These are phyloP conservation scores for Furcasterigmium furcatum DNA, from an alignment of 2,329 filamentous ascomycete genomes.

Conservation along the genomic window DNA sequence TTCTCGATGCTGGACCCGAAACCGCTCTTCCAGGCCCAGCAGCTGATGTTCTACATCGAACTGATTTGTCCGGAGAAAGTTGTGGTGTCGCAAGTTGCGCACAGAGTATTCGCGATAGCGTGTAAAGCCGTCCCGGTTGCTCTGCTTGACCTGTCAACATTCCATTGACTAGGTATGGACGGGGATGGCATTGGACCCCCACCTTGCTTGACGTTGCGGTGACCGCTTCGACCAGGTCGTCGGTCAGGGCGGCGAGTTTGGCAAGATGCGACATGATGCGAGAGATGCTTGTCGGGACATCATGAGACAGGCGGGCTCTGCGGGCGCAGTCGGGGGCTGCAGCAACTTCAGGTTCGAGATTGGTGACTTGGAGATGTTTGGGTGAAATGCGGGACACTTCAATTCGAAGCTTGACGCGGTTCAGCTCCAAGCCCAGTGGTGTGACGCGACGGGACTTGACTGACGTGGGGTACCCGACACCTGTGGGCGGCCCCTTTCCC, in stretches of 20 bases:
- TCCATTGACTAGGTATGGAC: neutral
- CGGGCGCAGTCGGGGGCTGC: neutral
- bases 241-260: conserved; percentile 60
- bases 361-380: neutral
- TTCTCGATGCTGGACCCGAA: conserved; percentile 76
- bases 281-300: neutral
- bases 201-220: conserved; percentile 54
- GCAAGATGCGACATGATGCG: conserved; percentile 67
- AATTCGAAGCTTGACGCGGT: too few species aligned
- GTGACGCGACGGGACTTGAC: neutral
- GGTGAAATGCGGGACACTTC: too few species aligned
- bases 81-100: conserved; percentile 50
- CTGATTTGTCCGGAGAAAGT: conserved; percentile 66
- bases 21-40: conserved; percentile 79
- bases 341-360: neutral
- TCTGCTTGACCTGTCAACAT: conserved; percentile 12
- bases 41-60: conserved; percentile 67
- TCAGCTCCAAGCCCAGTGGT: too few species aligned
- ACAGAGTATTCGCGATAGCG: conserved; percentile 45
- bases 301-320: neutral
- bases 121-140: conserved; percentile 33
- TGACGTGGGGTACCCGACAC: neutral
- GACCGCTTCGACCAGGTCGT: conserved; percentile 67
- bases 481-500: too few species aligned
- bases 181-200: conserved; percentile 16